phyloP scores from a whole-genome alignment of 2,329 filamentous ascomycete genomes.

The Fusarium sarcochroum region DNA sequence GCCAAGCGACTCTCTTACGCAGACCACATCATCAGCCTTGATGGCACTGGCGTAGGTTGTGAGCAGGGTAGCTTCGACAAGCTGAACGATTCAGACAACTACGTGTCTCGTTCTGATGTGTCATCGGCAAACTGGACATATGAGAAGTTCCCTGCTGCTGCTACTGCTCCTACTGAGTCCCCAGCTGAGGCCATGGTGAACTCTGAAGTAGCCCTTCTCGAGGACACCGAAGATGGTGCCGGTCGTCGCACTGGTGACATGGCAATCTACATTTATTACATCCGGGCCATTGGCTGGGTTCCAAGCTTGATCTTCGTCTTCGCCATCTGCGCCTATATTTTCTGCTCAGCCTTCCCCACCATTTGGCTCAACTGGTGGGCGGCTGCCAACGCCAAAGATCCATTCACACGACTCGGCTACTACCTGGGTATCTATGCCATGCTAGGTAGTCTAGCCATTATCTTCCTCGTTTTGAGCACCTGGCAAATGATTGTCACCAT shows the following conservation, averaged over 20 bases:
- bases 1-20: conserved; percentile 33
- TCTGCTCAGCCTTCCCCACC: conserved; percentile 47
- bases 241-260: conserved; percentile 38
- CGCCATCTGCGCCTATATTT: conserved; percentile 44
- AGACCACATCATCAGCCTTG: conserved; percentile 33
- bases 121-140: conserved; percentile 8
- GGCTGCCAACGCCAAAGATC: conserved; percentile 35
- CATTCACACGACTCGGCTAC: conserved; percentile 38
- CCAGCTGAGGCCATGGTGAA: background rate
- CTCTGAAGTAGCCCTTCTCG: conserved; percentile 10
- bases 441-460: conserved; percentile 33
- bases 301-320: conserved; percentile 38
- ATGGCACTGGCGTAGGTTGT: conserved; percentile 13
- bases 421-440: conserved; percentile 45
- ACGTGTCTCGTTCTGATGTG: conserved; percentile 21
- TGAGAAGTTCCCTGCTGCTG: background rate
- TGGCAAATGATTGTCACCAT: conserved; percentile 49
- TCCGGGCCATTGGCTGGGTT: conserved; percentile 47
- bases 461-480: conserved; percentile 38
- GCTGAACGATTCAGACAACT: conserved; percentile 15
- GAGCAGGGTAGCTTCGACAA: conserved; percentile 31
- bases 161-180: background rate
- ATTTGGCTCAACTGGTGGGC: conserved; percentile 50
- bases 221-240: conserved; percentile 13
- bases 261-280: conserved; percentile 48